Evolutionary conservation across 257 asterid genomes (phyloP).

Genomic region (Solanum piurae): DNA sequence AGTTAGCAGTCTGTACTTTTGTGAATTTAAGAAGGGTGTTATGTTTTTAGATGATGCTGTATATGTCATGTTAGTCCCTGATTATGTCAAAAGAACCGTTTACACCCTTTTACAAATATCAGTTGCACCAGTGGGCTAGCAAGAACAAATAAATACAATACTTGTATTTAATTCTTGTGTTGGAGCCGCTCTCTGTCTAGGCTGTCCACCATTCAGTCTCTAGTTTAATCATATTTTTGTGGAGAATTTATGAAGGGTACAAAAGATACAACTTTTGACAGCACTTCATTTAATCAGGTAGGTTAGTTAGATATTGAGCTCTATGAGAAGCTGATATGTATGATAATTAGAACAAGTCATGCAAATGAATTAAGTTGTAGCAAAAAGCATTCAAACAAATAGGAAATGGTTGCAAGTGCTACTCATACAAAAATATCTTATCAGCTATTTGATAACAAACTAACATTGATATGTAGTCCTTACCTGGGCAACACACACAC

Average conservation of each 20-base stretch:
- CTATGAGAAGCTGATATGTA: neutral
- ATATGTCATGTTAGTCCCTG: neutral
- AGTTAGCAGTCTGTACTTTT: neutral
- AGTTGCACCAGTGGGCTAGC: neutral
- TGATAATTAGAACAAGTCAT: neutral
- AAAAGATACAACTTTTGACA: neutral
- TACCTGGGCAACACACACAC: neutral
- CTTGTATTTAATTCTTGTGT: neutral
- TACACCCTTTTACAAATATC: neutral
- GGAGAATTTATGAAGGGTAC: neutral
- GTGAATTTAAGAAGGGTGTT: neutral
- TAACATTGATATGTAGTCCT: neutral
- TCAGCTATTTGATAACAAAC: neutral
- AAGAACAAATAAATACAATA: neutral
- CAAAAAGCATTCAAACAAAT: neutral
- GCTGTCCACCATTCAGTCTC: neutral
- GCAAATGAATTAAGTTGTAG: slow-evolving; percentile 10
- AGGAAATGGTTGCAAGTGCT: neutral
- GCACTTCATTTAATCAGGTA: neutral
- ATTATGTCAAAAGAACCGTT: neutral
- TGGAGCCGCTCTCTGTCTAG: neutral
- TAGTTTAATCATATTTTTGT: neutral
- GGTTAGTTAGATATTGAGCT: neutral
- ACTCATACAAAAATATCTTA: neutral
- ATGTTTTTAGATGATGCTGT: neutral